Conservation (phyloP, 2,329 filamentous ascomycete genomes). For the Hawksworthiomyces lignivorus region DNA sequence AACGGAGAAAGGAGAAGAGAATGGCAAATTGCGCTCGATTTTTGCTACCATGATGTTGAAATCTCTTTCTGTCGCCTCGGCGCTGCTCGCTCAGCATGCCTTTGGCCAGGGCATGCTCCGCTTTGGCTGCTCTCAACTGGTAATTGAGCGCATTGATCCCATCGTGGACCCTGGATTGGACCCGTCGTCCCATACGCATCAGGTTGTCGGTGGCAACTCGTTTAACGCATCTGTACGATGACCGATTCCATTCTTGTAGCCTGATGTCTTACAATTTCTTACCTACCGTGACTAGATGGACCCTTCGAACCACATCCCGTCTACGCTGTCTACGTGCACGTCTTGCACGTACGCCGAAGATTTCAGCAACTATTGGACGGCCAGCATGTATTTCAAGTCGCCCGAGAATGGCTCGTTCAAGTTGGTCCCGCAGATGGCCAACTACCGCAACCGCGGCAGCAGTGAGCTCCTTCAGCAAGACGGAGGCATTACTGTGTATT, state of each 20-base stretch:
- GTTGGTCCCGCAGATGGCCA: slow-evolving; percentile 22
- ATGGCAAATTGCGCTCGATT: too few species aligned
- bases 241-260: neutral
- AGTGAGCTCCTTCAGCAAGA: slow-evolving; percentile 11
- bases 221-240: slow-evolving; percentile 7
- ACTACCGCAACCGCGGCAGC: slow-evolving; percentile 14
- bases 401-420: slow-evolving; percentile 10
- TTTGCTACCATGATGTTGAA: slow-evolving; percentile 1
- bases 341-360: slow-evolving; percentile 25
- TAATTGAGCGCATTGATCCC: slow-evolving; percentile 22
- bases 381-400: slow-evolving; percentile 19
- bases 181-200: slow-evolving; percentile 18
- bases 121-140: slow-evolving; percentile 23
- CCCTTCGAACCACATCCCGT: slow-evolving; percentile 17
- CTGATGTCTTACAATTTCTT: too few species aligned
- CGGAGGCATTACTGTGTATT: slow-evolving; percentile 29
- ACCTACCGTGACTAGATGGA: slow-evolving; percentile 17
- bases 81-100: neutral
- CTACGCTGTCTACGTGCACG: slow-evolving; percentile 23
- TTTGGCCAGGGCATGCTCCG: slow-evolving; percentile 19
- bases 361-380: slow-evolving; percentile 28
- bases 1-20: too few species aligned
- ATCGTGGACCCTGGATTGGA: slow-evolving; percentile 17
- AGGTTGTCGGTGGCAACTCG: slow-evolving; percentile 13
- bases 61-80: neutral